Base-by-base conservation (phyloP, 345 rosid species). In the Hibiscus mutabilis region DNA sequence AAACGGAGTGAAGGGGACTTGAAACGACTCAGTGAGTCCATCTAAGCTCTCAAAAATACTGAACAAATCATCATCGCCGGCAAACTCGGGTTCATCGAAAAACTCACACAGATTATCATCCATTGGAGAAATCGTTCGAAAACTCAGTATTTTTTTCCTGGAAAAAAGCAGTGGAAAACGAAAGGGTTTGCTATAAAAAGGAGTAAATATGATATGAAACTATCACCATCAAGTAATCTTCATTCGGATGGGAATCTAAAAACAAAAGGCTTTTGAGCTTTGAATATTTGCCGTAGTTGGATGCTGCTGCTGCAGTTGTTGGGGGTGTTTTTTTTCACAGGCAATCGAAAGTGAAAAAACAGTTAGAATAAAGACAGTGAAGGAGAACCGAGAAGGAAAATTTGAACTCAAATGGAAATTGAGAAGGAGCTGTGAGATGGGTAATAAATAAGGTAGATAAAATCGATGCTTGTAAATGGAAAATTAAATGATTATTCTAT, bases 31-130 rank as follows among this genome's bases (percentile, higher is more conserved):
- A 1, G 83, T 75, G 44, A 79, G 87, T 0, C 84, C 76, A 42
- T 88, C 97, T 24, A 92, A 83, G 64, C 92, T 79, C 81, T 88
- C 91, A 51, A 96, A 87, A 76, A 96, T 81, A 22, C 94, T 82
- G 61, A 88, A 92, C 15, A 96, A 79, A 35, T 92, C 99, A 47
- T 95, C 98, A 46, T 82, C 89, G 22, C 76, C 86, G 31, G n/a
- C 89, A 37, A 86, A 78, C 72, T 85, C 86, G 37, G 73, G 47
- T 15, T 88, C 89, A 6, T 85, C 87, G 27, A 87, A 79, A 60
- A 88, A 77, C 76, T 81, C 84, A 37, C 83, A 75, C 58, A 86
- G 29, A 60, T 44, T 66, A 27, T 85, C 87, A 16, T 74, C 79
- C 96, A 90, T 44, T 7, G 33, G 18, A 65, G n/a, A 65, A 22